phyloP scores from a whole-genome alignment of 2,329 filamentous ascomycete species.

The Bipolaris oryzae region DNA sequence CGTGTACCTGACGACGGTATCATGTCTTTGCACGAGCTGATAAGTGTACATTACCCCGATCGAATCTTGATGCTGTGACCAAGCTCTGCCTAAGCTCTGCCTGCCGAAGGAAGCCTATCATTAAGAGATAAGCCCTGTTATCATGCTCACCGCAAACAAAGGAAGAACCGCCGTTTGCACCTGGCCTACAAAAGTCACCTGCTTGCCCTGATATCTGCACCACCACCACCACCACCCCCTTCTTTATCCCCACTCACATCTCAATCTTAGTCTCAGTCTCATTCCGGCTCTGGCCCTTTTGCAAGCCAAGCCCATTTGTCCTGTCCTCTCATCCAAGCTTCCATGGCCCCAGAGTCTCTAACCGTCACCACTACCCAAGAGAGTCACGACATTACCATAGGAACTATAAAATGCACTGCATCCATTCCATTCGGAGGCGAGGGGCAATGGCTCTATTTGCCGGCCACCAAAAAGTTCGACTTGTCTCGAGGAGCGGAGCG shows the following conservation, averaged over 20 bases:
- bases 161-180: slow-evolving; percentile 8
- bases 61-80: slow-evolving; percentile 9
- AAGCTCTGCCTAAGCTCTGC: slow-evolving; percentile 1
- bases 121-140: slow-evolving; percentile 37
- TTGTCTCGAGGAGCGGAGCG: slow-evolving; percentile 47
- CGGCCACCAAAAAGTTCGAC: slow-evolving; percentile 51
- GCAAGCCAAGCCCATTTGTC: background rate
- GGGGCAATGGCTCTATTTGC: slow-evolving; percentile 50
- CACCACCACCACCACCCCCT: background rate
- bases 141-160: slow-evolving; percentile 31
- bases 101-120: slow-evolving; percentile 40
- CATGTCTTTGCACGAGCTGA: slow-evolving; percentile 9
- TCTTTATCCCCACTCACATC: background rate
- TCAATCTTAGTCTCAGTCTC: background rate
- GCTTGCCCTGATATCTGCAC: background rate
- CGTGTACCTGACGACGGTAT: slow-evolving; percentile 4
- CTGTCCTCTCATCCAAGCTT: slow-evolving; percentile 2
- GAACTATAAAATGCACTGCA: slow-evolving; percentile 45
- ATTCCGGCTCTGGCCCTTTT: background rate
- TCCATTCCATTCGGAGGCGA: slow-evolving; percentile 52
- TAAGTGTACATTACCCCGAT: slow-evolving; percentile 12
- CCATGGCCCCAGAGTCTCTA: slow-evolving; percentile 26
- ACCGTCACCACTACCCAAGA: slow-evolving; percentile 22
- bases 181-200: slow-evolving; percentile 19
- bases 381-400: slow-evolving; percentile 28